Evolutionary conservation across 495 filamentous ascomycete species (phyloP).

Genomic region (Xylaria longipes): DNA sequence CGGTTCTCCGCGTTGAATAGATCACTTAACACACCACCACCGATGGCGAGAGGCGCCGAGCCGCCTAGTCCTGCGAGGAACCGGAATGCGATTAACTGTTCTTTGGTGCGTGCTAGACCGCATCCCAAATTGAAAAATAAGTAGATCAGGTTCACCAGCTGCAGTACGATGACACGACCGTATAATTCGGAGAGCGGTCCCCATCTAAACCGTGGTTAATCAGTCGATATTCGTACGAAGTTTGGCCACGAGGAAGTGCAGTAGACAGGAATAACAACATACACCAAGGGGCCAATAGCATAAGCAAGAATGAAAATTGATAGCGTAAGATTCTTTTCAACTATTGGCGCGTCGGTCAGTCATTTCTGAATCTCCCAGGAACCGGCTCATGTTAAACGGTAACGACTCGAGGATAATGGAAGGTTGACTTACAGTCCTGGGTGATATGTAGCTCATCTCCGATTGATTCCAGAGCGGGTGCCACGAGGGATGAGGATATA

Average conservation of each 20-base stretch:
- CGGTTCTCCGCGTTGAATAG: constrained; percentile 68
- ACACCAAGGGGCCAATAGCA: constrained; percentile 47
- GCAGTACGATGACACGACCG: constrained; percentile 63
- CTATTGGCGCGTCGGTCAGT: constrained; percentile 26
- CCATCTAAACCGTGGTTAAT: constrained; percentile 49
- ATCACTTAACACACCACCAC: constrained; percentile 68
- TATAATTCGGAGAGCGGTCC: constrained; percentile 71
- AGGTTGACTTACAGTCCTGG: constrained; percentile 43
- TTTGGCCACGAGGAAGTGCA: background rate
- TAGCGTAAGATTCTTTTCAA: constrained; percentile 65
- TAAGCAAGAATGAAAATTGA: constrained; percentile 81
- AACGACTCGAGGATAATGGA: constrained; percentile 17
- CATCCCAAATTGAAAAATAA: constrained; percentile 64
- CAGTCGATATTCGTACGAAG: background rate
- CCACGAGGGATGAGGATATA: constrained; percentile 69
- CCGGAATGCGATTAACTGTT: constrained; percentile 62
- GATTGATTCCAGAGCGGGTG: constrained; percentile 66
- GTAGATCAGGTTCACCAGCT: constrained; percentile 59
- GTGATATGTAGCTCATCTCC: constrained; percentile 65
- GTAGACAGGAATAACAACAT: constrained; percentile 26
- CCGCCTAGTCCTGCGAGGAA: constrained; percentile 63
- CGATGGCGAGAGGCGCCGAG: constrained; percentile 59
- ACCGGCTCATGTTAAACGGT: background rate
- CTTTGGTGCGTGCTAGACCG: constrained; percentile 61
- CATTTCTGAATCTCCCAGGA: background rate